Conservation (phyloP, 176 grass and related monocot genomes). For the Oryza officinalis region DNA sequence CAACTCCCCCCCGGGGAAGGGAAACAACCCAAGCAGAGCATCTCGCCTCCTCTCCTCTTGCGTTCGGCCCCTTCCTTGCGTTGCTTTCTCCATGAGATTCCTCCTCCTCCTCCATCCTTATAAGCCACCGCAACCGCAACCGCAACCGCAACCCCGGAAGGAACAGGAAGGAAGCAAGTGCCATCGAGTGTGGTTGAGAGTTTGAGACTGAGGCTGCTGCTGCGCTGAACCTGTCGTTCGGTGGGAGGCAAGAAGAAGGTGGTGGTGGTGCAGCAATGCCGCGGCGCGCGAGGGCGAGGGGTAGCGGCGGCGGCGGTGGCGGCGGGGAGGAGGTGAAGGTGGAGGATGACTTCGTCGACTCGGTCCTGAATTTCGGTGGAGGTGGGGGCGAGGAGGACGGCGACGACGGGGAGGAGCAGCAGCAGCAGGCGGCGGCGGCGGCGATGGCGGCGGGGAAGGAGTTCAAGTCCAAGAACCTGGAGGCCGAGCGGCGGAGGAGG, state of each 20-base stretch:
- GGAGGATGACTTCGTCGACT: conserved; percentile 50
- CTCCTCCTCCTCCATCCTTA: conserved; percentile 27
- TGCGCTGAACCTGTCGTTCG: conserved; percentile 24
- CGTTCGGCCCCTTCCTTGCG: conserved; percentile 32
- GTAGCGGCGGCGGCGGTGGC: background rate
- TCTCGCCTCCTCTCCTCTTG: conserved; percentile 7
- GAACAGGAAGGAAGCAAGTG: background rate
- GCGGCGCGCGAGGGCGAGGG: conserved; percentile 33
- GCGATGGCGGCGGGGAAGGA: background rate
- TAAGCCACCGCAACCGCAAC: too few species aligned
- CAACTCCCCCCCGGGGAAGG: conserved; percentile 11
- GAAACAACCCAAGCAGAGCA: background rate
- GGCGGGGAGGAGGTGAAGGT: conserved; percentile 50
- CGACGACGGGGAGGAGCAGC: conserved; percentile 33
- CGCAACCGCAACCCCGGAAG: conserved; percentile 17
- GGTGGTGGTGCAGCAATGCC: conserved; percentile 33
- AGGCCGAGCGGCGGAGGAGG: conserved; percentile 75
- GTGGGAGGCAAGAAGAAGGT: conserved; percentile 11
- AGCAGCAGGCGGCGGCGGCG: conserved; percentile 30
- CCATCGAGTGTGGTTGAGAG: background rate
- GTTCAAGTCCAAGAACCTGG: conserved; percentile 95
- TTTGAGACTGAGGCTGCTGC: background rate
- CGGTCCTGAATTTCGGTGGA: conserved; percentile 39
- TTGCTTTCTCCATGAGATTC: conserved; percentile 39
- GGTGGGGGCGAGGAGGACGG: conserved; percentile 21